Evolutionary conservation across 1,139 yeast genomes (phyloP).

Genomic region (Hemisphaericaspora xylofermentans): DNA sequence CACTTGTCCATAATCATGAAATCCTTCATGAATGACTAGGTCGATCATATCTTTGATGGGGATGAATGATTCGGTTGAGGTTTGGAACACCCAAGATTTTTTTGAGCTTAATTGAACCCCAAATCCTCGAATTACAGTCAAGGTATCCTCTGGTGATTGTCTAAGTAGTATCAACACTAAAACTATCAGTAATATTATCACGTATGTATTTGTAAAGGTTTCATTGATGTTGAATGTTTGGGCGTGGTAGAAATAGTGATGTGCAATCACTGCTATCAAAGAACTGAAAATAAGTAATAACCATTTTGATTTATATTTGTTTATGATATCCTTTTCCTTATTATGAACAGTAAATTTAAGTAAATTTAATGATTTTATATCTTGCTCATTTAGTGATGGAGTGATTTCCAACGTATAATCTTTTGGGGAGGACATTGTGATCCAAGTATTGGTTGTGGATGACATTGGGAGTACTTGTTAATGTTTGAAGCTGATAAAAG

Average conservation of each 20-base stretch:
- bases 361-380: conserved; percentile 11
- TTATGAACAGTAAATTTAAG: conserved; percentile 17
- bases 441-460: neutral
- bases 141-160: conserved; percentile 32
- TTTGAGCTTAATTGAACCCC: conserved; percentile 35
- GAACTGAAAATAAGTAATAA: conserved; percentile 2
- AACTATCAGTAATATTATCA: neutral
- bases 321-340: conserved; percentile 6
- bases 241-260: neutral
- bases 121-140: conserved; percentile 37
- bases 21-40: conserved; percentile 67
- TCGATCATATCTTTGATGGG: conserved; percentile 56
- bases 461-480: neutral
- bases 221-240: neutral
- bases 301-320: neutral
- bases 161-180: conserved; percentile 15
- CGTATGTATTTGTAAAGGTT: neutral
- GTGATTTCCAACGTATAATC: conserved; percentile 30
- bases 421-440: conserved; percentile 31
- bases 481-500: neutral
- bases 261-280: conserved; percentile 4
- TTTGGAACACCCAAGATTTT: conserved; percentile 29
- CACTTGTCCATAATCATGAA: conserved; percentile 59
- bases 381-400: conserved; percentile 18
- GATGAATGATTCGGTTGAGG: conserved; percentile 36